Evolutionary conservation across 345 rosid species (phyloP).

Genomic region (Nasturtium officinale): DNA sequence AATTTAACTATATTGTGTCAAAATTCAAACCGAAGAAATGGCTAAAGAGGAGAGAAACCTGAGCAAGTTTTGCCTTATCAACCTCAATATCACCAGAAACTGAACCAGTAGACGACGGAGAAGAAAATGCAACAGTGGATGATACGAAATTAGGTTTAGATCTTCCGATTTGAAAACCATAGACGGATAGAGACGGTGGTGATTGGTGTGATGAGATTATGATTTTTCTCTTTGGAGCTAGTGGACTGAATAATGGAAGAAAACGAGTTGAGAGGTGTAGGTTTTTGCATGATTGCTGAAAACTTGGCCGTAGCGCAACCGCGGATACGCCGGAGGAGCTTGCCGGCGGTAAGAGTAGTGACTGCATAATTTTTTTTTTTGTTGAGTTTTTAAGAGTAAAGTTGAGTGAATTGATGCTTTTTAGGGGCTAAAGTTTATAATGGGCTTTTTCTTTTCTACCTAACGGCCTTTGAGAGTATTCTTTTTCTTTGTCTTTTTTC

Average conservation of each 20-base stretch:
- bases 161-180: conserved; percentile 42
- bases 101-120: conserved; percentile 49
- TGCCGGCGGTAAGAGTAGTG: conserved; percentile 59
- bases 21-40: background rate
- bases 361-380: conserved; percentile 49
- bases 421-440: background rate
- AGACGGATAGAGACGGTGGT: conserved; percentile 17
- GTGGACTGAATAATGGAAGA: conserved; percentile 25
- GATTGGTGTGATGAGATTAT: conserved; percentile 34
- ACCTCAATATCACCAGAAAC: conserved; percentile 50
- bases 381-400: conserved; percentile 7
- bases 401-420: conserved; percentile 2
- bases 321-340: conserved; percentile 45
- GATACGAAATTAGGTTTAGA: conserved; percentile 33
- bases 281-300: background rate
- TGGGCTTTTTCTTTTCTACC: conserved; percentile 34
- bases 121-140: conserved; percentile 40
- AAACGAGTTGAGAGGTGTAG: conserved; percentile 34
- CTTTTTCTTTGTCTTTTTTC: background rate
- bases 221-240: conserved; percentile 23
- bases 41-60: conserved; percentile 47
- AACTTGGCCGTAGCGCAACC: conserved; percentile 33
- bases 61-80: conserved; percentile 74
- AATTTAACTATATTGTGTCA: background rate
- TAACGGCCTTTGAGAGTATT: conserved; percentile 28